These are phyloP conservation scores for Aureobasidium melanogenum DNA, from an alignment of 2,329 filamentous ascomycete species.

Conservation along the genomic window DNA sequence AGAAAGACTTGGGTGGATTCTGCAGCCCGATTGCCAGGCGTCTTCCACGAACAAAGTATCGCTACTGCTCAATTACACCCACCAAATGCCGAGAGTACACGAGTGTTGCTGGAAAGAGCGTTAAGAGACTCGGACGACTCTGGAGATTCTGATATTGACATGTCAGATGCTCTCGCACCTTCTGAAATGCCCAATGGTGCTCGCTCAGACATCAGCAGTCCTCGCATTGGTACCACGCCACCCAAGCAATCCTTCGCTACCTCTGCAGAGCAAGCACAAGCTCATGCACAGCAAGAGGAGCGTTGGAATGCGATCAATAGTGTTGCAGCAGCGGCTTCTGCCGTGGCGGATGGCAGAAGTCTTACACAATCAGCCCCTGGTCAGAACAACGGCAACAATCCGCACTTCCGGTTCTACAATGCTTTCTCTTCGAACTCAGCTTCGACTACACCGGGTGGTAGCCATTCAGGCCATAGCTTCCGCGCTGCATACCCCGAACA, in stretches of 20 bases:
- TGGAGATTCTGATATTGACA: slow-evolving; percentile 29
- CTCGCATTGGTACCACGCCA: slow-evolving; percentile 16
- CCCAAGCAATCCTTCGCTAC: slow-evolving; percentile 19
- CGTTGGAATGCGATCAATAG: slow-evolving; percentile 34
- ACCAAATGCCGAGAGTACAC: slow-evolving; percentile 35
- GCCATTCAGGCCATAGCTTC: not conserved
- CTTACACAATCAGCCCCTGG: not conserved
- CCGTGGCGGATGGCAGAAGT: slow-evolving; percentile 18
- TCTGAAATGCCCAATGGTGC: not conserved
- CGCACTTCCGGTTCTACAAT: not conserved
- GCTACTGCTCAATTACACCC: slow-evolving; percentile 26
- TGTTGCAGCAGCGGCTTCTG: slow-evolving; percentile 20
- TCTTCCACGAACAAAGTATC: slow-evolving; percentile 24
- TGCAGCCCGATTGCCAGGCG: slow-evolving; percentile 21
- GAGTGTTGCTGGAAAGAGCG: slow-evolving; percentile 31
- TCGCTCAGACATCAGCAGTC: slow-evolving; percentile 23
- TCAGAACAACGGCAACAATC: slow-evolving; percentile 9
- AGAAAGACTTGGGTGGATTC: slow-evolving; percentile 40
- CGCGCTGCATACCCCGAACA: slow-evolving; percentile 6
- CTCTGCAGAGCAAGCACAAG: slow-evolving; percentile 3
- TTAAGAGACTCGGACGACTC: slow-evolving; percentile 27
- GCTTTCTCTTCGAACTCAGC: not conserved
- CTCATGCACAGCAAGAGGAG: slow-evolving; percentile 22
- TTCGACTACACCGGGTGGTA: not conserved
- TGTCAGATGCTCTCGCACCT: slow-evolving; percentile 21